Evolutionary conservation across 805 yeast species (phyloP), one percentile per base, ranked within the genome.

Genomic region (Saturnispora halmiae): DNA sequence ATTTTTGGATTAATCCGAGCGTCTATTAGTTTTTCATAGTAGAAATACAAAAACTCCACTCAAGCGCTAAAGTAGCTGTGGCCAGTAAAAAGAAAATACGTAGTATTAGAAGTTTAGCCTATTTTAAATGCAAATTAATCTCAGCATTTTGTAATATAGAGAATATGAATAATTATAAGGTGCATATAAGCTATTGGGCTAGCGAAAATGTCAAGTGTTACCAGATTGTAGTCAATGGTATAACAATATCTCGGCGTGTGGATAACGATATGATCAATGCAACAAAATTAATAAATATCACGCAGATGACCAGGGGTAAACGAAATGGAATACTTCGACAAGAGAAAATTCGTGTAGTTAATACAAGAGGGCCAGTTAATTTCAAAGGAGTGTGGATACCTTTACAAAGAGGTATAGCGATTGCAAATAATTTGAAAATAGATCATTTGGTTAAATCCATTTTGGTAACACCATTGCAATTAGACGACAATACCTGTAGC

Each of bases 351-450:
- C 63, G 82, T 36, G 76, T 75, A 51, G 82, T 77, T 31, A 82
- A 77, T 21, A 77, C 77, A 56, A 75, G 77, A 52, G 83, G 83
- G n/a, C 72, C 79, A 11, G 76, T 77, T 81, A 79, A 77, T 53
- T 61, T 77, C 48, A 77, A 77, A 54, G 83, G 83, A 26, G 82
- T 77, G 21, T 77, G 83, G 83, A 75, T 77, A 36, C 82, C 83
- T n/a, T n/a, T n/a, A n/a, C n/a, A n/a, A n/a, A n/a, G n/a, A n/a
- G n/a, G n/a, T n/a, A n/a, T n/a, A n/a, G n/a, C n/a, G n/a, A n/a
- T n/a, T n/a, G n/a, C n/a, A n/a, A n/a, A n/a, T n/a, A n/a, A n/a
- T n/a, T n/a, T n/a, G n/a, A n/a, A n/a, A n/a, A n/a, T n/a, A n/a
- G n/a, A n/a, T n/a, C n/a, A n/a, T n/a, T n/a, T n/a, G n/a, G n/a